Evolutionary conservation across 2,329 filamentous ascomycete species (phyloP), one percentile per base, ranked within the genome.

Genomic region (Rhynchosporium agropyri): DNA sequence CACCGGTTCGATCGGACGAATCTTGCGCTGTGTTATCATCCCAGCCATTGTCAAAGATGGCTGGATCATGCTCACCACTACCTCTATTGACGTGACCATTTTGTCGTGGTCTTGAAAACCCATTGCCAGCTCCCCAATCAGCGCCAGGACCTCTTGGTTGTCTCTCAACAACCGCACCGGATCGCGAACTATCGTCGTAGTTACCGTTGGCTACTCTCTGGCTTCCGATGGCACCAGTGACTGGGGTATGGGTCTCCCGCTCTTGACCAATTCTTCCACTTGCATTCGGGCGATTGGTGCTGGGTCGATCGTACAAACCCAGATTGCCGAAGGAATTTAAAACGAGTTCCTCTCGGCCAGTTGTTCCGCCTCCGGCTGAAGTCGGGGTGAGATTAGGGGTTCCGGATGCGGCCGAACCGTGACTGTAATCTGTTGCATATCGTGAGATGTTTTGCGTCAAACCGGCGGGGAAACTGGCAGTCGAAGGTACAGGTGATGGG

Each of bases 401-500:
- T 72, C 83, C 87, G 48, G 86, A 86, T 36, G 84, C 81, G 42
- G 79, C 82, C 69, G 80, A 86, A 50, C 81, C 80, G 68, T 88
- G 83, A 63, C 85, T 69, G 60, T 72, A 69, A 57, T 84, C 83
- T 65, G 84, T 83, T 66, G 73, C 69, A 67, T 88, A 83, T 60
- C 86, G 83, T 51, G 84, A 79, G 60, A 87, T 84, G 69, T 87
- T 88, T 67, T 83, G 82, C 71, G 81, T 81, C 56, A 91, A 79
- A 64, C 83, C 84, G 67, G 86, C 85, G 61, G 91, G 88, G 74
- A 96, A 97, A 79, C 92, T 96, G 5, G 91, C 91, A 20, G 91
- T 92, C 12, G 95, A 97, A 7, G 89, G 89, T 3, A 91, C 94
- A 5, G 95, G 94, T 70, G 94, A 98, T 10, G 94, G 94, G 15